Evolutionary conservation across 257 asterid genomes (phyloP).

Genomic region (Solanum chmielewskii): DNA sequence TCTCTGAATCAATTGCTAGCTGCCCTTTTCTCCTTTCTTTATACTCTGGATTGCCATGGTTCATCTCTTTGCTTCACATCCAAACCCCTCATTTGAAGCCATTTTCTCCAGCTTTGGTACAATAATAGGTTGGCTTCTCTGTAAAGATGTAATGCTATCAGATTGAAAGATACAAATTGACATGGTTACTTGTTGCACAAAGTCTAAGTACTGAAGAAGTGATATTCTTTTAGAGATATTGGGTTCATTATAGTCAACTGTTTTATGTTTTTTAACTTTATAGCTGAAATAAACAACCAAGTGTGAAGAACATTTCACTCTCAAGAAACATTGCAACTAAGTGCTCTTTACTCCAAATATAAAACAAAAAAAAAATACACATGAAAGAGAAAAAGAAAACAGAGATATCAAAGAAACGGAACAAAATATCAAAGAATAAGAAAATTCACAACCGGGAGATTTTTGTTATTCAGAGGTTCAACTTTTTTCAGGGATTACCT

Average conservation of each 20-base stretch:
- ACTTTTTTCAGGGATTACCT: neutral
- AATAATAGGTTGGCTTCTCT: conserved; percentile 8
- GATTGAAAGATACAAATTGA: neutral
- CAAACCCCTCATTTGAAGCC: conserved; percentile 42
- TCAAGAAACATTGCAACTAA: neutral
- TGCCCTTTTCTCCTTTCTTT: conserved; percentile 63
- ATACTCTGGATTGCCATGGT: conserved; percentile 38
- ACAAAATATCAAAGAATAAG: neutral
- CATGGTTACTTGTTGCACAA: neutral
- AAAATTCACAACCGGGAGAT: neutral
- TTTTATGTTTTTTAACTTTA: neutral
- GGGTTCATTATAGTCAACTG: neutral
- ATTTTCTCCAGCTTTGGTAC: conserved; percentile 59
- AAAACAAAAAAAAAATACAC: neutral
- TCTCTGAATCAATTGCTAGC: conserved; percentile 49
- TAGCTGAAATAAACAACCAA: neutral
- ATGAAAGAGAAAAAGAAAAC: neutral
- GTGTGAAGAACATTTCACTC: neutral
- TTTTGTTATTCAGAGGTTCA: neutral
- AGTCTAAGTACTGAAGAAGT: neutral
- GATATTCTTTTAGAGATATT: neutral
- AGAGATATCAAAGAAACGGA: neutral
- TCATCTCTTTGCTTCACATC: conserved; percentile 40
- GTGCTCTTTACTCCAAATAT: neutral
- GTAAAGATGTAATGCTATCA: neutral